Base-by-base conservation (phyloP, 2,329 filamentous ascomycete genomes). In the Penicillium sp. region DNA sequence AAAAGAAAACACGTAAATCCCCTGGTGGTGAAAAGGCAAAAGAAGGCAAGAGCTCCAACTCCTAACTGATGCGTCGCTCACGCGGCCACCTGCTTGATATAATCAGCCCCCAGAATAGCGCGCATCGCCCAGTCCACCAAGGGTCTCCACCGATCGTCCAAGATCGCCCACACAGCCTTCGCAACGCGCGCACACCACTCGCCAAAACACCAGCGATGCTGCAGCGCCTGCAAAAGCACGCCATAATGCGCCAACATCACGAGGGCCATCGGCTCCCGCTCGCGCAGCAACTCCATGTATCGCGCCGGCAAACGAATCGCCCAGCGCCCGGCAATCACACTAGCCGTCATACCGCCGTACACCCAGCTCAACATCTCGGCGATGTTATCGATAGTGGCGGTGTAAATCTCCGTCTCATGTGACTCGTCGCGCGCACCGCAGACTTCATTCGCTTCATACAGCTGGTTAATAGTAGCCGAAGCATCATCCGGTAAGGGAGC, bases 141-240 rank as follows among this genome's bases (percentile, higher is more conserved):
- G 3, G 67, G 64, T 50, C 64, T 69, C 68, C 69, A 72, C 42
- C 63, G 52, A 29, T 65, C 64, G 48, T 71, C 67, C 40, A 74
- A 40, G 14, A 67, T 54, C 29, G 59, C 53, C 68, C 70, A 73
- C 19, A 89, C 79, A 18, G 87, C 87, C 67, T 84, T 83, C 7
- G 89, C 83, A 63, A 90, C 86, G 51, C 85, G 81, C 14, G 82
- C 80, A 16, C 86, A 81, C 64, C 88, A 86, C 36, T 87, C 87
- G 31, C 84, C 80, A 9, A 89, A 73, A 83, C 87, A 90, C 88
- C 88, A 91, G 5, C 66, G 65, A 26, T 87, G 75, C 24, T 78
- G 71, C 56, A 87, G 80, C 57, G 84, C 78, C 34, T 80, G 79
- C 60, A 86, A 83, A 18, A 89, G 75, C 46, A 77, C 21, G 86